Conservation (phyloP, 768 basidiomycete species). For the Boletales sp. region DNA sequence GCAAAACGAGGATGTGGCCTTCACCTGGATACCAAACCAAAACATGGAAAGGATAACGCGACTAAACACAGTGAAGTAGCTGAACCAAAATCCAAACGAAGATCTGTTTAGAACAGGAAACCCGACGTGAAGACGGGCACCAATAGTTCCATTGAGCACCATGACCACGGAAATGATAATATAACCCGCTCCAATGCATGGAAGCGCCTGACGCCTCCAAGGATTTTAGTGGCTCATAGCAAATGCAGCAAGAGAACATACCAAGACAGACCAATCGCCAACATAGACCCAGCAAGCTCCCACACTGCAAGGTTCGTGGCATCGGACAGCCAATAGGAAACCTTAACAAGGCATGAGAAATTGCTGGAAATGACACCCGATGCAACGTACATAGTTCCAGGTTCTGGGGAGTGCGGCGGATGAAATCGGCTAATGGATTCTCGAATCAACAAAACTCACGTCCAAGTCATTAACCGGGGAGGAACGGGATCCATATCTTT, state of each 20-base stretch:
- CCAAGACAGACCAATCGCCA: slow-evolving; percentile 75
- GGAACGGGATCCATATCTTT: background rate
- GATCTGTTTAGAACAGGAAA: slow-evolving; percentile 78
- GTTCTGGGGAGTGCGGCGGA: slow-evolving; percentile 25
- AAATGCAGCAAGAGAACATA: slow-evolving; percentile 18
- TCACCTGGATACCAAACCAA: slow-evolving; percentile 76
- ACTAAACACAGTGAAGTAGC: slow-evolving; percentile 82
- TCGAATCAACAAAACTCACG: slow-evolving; percentile 17
- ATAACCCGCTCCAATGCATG: slow-evolving; percentile 70
- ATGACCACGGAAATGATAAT: slow-evolving; percentile 70
- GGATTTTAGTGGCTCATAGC: background rate
- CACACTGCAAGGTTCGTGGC: slow-evolving; percentile 21
- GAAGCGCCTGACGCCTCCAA: slow-evolving; percentile 63
- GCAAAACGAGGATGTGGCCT: background rate
- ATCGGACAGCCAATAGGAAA: slow-evolving; percentile 28
- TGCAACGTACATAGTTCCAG: slow-evolving; percentile 65
- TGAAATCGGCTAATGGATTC: background rate
- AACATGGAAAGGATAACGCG: slow-evolving; percentile 76
- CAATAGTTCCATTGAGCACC: slow-evolving; percentile 76
- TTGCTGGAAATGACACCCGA: slow-evolving; percentile 44
- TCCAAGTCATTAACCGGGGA: slow-evolving; percentile 53
- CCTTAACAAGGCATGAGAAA: slow-evolving; percentile 15
- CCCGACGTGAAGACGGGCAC: slow-evolving; percentile 74
- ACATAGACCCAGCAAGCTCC: slow-evolving; percentile 64
- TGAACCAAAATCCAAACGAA: slow-evolving; percentile 87